These are phyloP conservation scores for Gloeophyllum trabeum DNA, from an alignment of 768 basidiomycete species.

Conservation along the genomic window DNA sequence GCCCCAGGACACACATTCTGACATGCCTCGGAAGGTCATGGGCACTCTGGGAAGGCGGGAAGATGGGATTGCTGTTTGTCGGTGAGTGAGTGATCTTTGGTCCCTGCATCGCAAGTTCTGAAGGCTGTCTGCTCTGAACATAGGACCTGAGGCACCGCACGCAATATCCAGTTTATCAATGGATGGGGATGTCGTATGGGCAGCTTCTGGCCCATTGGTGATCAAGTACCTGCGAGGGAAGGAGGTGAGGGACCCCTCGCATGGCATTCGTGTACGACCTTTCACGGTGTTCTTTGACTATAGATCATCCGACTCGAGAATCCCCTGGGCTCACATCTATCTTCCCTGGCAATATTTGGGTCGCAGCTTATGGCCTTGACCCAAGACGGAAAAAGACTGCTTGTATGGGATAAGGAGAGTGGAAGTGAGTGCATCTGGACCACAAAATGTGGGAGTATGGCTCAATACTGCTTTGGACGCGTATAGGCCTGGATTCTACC, in stretches of 20 bases:
- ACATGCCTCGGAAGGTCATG: conserved; percentile 85
- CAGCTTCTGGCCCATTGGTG: conserved; percentile 51
- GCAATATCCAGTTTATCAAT: conserved; percentile 68
- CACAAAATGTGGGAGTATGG: not conserved
- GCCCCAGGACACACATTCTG: conserved; percentile 72
- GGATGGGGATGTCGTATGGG: conserved; percentile 84
- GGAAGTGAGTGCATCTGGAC: conserved; percentile 33
- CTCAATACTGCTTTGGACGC: conserved; percentile 1
- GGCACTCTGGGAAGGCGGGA: conserved; percentile 95
- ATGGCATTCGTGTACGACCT: not conserved
- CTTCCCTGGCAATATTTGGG: conserved; percentile 71
- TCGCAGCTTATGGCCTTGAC: conserved; percentile 69
- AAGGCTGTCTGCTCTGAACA: conserved; percentile 4
- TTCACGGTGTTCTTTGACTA: conserved; percentile 5
- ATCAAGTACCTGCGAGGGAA: conserved; percentile 84
- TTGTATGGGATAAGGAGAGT: conserved; percentile 61
- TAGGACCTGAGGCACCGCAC: conserved; percentile 75
- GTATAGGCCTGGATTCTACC: conserved; percentile 47
- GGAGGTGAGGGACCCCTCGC: conserved; percentile 37
- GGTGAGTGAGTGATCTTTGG: conserved; percentile 41
- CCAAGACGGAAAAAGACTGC: conserved; percentile 66
- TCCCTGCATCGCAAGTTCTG: not conserved
- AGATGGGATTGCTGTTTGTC: conserved; percentile 87
- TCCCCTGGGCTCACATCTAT: conserved; percentile 48
- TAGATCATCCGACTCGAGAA: conserved; percentile 53